Evolutionary conservation across 2,329 filamentous ascomycete species (phyloP), one percentile per base, ranked within the genome.

Genomic region (Beauveria brongniartii): DNA sequence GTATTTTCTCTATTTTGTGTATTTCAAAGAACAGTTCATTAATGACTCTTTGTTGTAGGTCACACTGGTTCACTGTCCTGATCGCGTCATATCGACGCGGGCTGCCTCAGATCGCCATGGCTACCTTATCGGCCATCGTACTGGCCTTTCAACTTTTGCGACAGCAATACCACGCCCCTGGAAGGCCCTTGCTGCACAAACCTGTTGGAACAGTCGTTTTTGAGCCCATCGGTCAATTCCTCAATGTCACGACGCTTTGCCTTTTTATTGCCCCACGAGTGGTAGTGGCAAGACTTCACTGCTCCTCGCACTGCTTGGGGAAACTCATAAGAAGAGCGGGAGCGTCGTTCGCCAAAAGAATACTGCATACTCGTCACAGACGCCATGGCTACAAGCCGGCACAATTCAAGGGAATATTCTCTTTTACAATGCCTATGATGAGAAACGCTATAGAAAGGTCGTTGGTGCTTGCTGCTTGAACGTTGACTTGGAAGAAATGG

Each of bases 211-310:
- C 37, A 14, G 9, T 20, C 52, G 1, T 55, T 3, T 40, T 44
- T 44, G 52, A 55, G 52, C 9, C 20, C 52, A 2, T 55, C 5
- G 37, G 34, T 22, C 52, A 18, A 10, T 43, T 55, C 1, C 37
- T 55, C 37, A 55, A 55, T 43, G 52, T 43, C 34, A 8, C 43
- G 40, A 55, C 52, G 22, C 34, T 55, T 24, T 18, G 52, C 37
- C 22, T 55, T 10, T 55, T 26, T 14, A n/a, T 55, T n/a, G 37
- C n/a, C n/a, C n/a, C 0, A 74, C 75, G 7, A 84, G 80, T 44
- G 82, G 82, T 8, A 78, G 79, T 62, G 82, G 82, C 6, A 85
- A 85, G 68, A 82, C 82, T 1, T 82, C 81, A 0, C 70, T 85
- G 2, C 70, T 85, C 22, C 70, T 81, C 50, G 75, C 80, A 3